Evolutionary conservation across 2,329 filamentous ascomycete genomes (phyloP).

Genomic region (Aureobasidium sp.): DNA sequence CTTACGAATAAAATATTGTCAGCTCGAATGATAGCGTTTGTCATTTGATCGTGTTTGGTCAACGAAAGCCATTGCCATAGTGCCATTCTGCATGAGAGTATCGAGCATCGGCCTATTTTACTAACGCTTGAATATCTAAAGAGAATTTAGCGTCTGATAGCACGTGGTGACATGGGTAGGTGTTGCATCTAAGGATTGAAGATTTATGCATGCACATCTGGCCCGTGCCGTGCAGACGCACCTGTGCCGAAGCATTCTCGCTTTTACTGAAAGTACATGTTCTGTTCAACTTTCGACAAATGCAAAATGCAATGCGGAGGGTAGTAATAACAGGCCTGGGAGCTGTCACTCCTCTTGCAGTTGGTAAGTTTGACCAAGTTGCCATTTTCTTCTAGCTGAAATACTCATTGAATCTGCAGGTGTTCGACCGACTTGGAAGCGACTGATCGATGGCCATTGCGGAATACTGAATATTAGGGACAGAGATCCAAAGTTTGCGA

Average conservation of each 20-base stretch:
- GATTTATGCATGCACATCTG: not conserved
- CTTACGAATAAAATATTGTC: not conserved
- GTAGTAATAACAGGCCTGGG: slow-evolving; percentile 43
- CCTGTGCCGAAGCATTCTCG: not conserved
- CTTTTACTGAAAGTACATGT: not conserved
- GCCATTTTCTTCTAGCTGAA: not conserved
- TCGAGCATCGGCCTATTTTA: not conserved
- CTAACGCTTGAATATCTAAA: too few relatives aligned
- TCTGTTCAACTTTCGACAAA: not conserved
- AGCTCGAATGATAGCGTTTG: not conserved
- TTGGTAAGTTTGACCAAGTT: slow-evolving; percentile 16
- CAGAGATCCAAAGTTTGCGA: slow-evolving; percentile 54
- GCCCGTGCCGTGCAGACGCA: not conserved
- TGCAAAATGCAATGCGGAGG: slow-evolving; percentile 37
- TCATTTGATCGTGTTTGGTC: not conserved
- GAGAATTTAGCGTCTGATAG: not conserved
- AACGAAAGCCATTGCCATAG: not conserved
- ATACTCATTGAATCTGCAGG: slow-evolving; percentile 33
- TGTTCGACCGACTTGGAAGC: slow-evolving; percentile 66
- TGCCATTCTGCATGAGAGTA: too few relatives aligned
- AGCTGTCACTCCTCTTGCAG: slow-evolving; percentile 34
- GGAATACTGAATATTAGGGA: slow-evolving; percentile 67
- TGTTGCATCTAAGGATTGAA: too few relatives aligned
- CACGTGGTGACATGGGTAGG: not conserved
- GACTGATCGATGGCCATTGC: slow-evolving; percentile 68